Conservation (phyloP, 148 eudicot species). For the Linanthus parryae region DNA sequence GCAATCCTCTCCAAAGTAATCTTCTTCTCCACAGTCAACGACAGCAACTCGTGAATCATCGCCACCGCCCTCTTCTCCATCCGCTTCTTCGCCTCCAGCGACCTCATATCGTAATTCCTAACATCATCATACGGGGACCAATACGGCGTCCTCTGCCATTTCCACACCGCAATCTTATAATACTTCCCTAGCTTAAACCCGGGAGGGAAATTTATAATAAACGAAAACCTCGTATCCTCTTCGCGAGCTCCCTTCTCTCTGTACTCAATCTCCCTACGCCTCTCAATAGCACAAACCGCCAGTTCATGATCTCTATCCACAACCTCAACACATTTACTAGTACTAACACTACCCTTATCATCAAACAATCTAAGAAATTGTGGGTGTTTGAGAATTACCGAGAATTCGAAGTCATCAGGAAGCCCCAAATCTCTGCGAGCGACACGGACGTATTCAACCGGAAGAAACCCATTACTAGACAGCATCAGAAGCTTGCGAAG, state of each 20-base stretch:
- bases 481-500: constrained; percentile 74
- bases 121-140: constrained; percentile 97
- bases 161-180: constrained; percentile 90
- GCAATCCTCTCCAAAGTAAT: constrained; percentile 95
- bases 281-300: constrained; percentile 68
- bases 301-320: constrained; percentile 54
- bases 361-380: constrained; percentile 75
- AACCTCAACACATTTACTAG: constrained; percentile 80
- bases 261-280: constrained; percentile 77
- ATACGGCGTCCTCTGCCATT: constrained; percentile 95
- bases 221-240: constrained; percentile 74
- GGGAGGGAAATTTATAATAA: constrained; percentile 84
- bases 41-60: constrained; percentile 72
- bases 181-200: constrained; percentile 86
- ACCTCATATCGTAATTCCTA: constrained; percentile 82
- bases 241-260: constrained; percentile 74
- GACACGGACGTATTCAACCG: constrained; percentile 68
- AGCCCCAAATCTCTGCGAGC: constrained; percentile 80
- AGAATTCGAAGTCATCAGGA: constrained; percentile 87
- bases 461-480: constrained; percentile 62
- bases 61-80: constrained; percentile 91
- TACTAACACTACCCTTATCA: constrained; percentile 49
- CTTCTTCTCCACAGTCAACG: constrained; percentile 93
- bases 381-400: constrained; percentile 72
- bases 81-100: constrained; percentile 84